Evolutionary conservation across 352 stramenopile species (phyloP), one percentile per base, ranked within the genome.

Genomic region (Phytopythium boreale): DNA sequence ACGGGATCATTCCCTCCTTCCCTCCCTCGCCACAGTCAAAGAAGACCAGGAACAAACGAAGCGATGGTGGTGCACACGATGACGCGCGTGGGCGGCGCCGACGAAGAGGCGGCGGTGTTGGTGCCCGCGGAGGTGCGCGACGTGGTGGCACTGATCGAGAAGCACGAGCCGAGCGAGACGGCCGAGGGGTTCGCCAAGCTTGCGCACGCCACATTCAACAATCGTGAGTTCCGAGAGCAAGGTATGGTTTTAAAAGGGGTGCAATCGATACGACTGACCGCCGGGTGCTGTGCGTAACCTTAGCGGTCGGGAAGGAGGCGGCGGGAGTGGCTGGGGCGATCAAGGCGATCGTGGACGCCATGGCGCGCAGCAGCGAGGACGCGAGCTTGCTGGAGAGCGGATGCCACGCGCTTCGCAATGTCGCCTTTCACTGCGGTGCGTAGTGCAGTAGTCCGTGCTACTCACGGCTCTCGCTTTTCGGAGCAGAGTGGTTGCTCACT

Each of bases 391-490:
- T 90, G 56, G 74, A 89, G 58, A 75, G 84, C 57, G 85, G 79
- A n/a, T 93, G 85, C 64, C 85, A 89, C 60, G 81, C 78, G 15
- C 70, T 93, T 61, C 85, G 85, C 63, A 93, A 91, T 65, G 74
- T 91, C 41, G 74, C 76, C 39, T 93, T 92, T 59, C 76, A 86
- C 57, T 93, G 82, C 64, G 49, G 76, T 36, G 59, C 11, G 34
- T 39, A 7, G 49, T n/a, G n/a, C n/a, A n/a, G n/a, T n/a, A n/a
- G n/a, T n/a, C n/a, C n/a, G n/a, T n/a, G n/a, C n/a, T n/a, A n/a
- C n/a, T n/a, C n/a, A n/a, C n/a, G n/a, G n/a, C 22, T 24, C 41
- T 47, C 29, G 3, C 29, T 34, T 7, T 3, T 34, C 29, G 41
- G 41, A 22, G 41, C 17, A 8, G 20, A 2, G 4, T 9, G 41